Base-by-base conservation (phyloP, 148 eudicot genomes). In the Cornus suecica region DNA sequence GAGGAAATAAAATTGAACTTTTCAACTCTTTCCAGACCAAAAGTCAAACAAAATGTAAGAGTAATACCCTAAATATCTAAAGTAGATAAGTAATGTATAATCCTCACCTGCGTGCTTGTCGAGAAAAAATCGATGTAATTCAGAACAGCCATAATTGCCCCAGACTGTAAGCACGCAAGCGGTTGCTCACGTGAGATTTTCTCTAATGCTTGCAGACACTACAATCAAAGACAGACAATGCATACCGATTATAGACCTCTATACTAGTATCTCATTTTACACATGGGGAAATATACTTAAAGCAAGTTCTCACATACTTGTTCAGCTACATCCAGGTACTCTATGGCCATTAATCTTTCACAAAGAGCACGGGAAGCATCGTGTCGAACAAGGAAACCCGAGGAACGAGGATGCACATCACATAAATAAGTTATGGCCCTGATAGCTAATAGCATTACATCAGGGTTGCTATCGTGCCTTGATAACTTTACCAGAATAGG, bases 181-280 rank as follows among this genome's bases (percentile, higher is more conserved):
- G 97, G 94, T 68, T 92, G 94, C 74, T 95, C 87, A n/a, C 84
- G 87, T 1, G 99, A 92, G 42, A 95, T 92, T 84, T 91, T 94
- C 82, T 92, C 97, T 79, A 95, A 85, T 72, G 99, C 99, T 91
- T 95, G 97, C 86, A 95, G 84, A 80, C 99, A 95, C 99, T 95
- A 71, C 85, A 91, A 88, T 87, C 16, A n/a, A 45, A 77, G 74
- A 81, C 52, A 63, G 72, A 74, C n/a, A 69, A 65, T 10, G 30
- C 25, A 73, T 76, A 24, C 29, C 23, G 30, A 66, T 69, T 30
- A 69, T n/a, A 29, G 16, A 22, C 41, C 1, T 4, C 67, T 60
- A 45, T 31, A 65, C 1, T 27, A 48, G 65, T 65, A 9, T 61
- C n/a, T 75, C 31, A 14, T 27, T 24, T 28, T 28, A 20, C 51